Evolutionary conservation across 179 eudicot genomes (phyloP).

Genomic region (Camellia oleifera): DNA sequence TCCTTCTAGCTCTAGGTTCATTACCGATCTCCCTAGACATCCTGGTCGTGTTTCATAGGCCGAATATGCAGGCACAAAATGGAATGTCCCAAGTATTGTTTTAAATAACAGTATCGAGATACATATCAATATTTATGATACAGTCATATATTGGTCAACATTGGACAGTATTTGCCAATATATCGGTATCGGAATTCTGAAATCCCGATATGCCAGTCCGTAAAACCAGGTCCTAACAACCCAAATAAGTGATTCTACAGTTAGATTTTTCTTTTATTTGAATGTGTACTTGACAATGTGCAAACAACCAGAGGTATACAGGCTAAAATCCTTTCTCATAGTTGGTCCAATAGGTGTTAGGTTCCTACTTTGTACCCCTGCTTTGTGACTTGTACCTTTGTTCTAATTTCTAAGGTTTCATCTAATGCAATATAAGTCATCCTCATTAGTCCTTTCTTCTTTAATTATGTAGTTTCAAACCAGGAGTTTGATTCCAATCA

Average conservation of each 20-base stretch:
- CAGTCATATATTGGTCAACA: no score
- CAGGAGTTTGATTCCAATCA: slow-evolving; percentile 34
- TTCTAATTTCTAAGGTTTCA: not conserved
- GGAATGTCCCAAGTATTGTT: not conserved
- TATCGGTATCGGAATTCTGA: no score
- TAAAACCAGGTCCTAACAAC: not conserved
- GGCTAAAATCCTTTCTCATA: not conserved
- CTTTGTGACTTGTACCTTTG: not conserved
- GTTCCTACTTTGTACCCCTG: not conserved
- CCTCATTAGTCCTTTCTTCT: slow-evolving; percentile 3
- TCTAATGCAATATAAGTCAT: not conserved
- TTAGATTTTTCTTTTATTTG: not conserved
- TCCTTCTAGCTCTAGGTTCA: not conserved
- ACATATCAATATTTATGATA: no score
- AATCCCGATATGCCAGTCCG: no score
- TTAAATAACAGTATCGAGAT: no score
- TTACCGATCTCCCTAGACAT: not conserved
- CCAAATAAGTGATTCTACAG: not conserved
- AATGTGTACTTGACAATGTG: no score
- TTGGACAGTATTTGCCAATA: no score
- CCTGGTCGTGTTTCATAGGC: not conserved
- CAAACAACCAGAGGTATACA: no score
- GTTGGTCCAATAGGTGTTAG: not conserved
- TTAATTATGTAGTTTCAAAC: slow-evolving; percentile 41
- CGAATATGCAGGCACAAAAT: not conserved